Conservation (phyloP, 2,329 filamentous ascomycete genomes). For the Xylariomycetidae sp. region DNA sequence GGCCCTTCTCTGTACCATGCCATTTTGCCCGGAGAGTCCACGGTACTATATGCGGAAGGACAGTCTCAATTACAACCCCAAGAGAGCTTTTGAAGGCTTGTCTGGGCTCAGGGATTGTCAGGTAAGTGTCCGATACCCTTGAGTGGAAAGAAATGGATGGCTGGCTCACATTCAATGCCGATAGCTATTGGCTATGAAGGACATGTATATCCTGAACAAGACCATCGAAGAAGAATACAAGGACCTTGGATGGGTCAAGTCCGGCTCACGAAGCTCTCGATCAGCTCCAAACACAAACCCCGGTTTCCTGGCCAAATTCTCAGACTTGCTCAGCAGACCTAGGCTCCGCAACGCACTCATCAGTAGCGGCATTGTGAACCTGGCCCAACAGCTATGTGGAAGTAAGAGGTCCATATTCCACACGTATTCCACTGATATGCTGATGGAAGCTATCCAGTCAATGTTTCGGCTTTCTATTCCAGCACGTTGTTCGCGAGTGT, state of each 20-base stretch:
- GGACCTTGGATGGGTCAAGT: too few relatives aligned
- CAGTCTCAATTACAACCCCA: conserved; percentile 29
- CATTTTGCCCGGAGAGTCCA: conserved; percentile 36
- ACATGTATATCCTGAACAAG: conserved; percentile 36
- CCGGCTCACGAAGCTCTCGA: too few relatives aligned
- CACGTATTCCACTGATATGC: conserved; percentile 29
- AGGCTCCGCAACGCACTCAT: conserved; percentile 30
- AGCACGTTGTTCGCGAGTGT: too few relatives aligned
- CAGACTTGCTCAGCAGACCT: too few relatives aligned
- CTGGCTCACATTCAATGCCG: too few relatives aligned
- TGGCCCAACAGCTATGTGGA: conserved; percentile 30
- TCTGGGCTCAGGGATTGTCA: conserved; percentile 31
- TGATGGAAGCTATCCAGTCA: conserved; percentile 25
- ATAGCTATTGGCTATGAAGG: conserved; percentile 36
- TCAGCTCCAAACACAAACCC: conserved; percentile 18
- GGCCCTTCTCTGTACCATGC: conserved; percentile 28
- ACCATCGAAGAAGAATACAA: conserved; percentile 20
- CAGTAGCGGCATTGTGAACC: conserved; percentile 26
- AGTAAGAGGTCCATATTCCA: conserved; percentile 26
- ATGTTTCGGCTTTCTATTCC: conserved; percentile 42
- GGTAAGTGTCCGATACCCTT: too few relatives aligned
- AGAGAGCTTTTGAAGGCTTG: conserved; percentile 29
- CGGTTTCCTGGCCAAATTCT: conserved; percentile 20
- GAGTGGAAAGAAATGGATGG: too few relatives aligned
- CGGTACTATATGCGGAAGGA: conserved; percentile 34